These are phyloP conservation scores for Tritrichomonas foetus DNA, from an alignment of 208 protist genomes.

Conservation along the genomic window DNA sequence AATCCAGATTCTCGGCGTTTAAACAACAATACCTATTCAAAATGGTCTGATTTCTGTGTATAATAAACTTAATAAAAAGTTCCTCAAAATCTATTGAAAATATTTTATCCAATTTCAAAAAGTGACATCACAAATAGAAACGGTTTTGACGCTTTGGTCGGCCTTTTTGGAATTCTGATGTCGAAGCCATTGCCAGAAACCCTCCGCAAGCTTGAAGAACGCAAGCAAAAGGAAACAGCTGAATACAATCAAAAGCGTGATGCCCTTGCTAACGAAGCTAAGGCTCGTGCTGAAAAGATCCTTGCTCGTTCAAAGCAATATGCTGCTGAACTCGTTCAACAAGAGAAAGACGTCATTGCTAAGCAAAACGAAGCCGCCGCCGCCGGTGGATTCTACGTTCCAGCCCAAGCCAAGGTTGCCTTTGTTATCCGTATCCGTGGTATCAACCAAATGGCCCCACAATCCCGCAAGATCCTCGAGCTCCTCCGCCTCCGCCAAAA, in stretches of 20 bases:
- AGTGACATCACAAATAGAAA: too few species aligned
- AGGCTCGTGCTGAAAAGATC: constrained; percentile 89
- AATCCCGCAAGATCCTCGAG: constrained; percentile 95
- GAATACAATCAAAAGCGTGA: constrained; percentile 21
- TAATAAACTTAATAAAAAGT: too few species aligned
- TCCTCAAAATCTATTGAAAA: too few species aligned
- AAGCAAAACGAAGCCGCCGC: constrained; percentile 74
- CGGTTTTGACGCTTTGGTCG: too few species aligned
- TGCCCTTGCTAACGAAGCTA: constrained; percentile 63
- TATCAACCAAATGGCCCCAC: constrained; percentile 94
- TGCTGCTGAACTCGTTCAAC: constrained; percentile 81
- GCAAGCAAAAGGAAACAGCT: background rate
- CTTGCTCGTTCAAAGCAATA: constrained; percentile 76
- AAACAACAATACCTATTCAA: too few species aligned
- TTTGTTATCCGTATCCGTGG: constrained; percentile 97
- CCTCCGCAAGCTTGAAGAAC: background rate
- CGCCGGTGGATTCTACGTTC: constrained; percentile 87
- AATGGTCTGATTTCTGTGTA: too few species aligned
- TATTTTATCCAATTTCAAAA: too few species aligned
- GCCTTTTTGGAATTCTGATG: background rate
- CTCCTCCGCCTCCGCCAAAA: constrained; percentile 96
- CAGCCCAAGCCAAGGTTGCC: constrained; percentile 88
- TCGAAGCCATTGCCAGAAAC: constrained; percentile 31
- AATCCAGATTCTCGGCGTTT: too few species aligned
- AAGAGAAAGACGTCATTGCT: constrained; percentile 73